phyloP scores from a whole-genome alignment of 2,329 filamentous ascomycete genomes.

The Paecilomyces formosus region DNA sequence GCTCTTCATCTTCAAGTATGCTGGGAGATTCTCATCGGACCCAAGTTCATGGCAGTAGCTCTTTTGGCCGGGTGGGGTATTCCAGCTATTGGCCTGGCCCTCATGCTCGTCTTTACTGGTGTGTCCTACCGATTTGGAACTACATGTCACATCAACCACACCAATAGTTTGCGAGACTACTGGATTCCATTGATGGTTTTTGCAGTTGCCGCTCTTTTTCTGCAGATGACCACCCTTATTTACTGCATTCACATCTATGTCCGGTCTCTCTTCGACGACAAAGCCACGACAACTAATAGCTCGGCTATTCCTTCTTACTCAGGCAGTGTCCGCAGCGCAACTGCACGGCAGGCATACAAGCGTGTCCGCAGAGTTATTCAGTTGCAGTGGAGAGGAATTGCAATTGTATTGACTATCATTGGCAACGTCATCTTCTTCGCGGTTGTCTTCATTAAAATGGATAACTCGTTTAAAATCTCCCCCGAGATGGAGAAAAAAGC shows the following conservation, averaged over 20 bases:
- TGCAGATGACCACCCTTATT: slow-evolving; percentile 75
- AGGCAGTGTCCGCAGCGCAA: slow-evolving; percentile 69
- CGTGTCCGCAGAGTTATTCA: slow-evolving; percentile 78
- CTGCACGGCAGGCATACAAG: slow-evolving; percentile 79
- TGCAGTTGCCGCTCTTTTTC: slow-evolving; percentile 64
- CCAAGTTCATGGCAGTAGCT: slow-evolving; percentile 80
- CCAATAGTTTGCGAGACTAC: slow-evolving; percentile 72
- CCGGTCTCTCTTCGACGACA: slow-evolving; percentile 68
- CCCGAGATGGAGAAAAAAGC: slow-evolving; percentile 51
- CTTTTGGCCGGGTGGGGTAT: slow-evolving; percentile 78
- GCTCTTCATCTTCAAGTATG: slow-evolving; percentile 96
- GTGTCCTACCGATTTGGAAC: slow-evolving; percentile 90
- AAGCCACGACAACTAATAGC: slow-evolving; percentile 59
- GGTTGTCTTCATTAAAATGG: slow-evolving; percentile 80
- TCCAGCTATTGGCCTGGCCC: slow-evolving; percentile 64
- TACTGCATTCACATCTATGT: slow-evolving; percentile 97
- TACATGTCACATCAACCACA: slow-evolving; percentile 91
- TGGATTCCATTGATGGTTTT: slow-evolving; percentile 86
- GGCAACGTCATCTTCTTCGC: slow-evolving; percentile 91
- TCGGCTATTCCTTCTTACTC: slow-evolving; percentile 69
- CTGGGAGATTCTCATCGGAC: slow-evolving; percentile 87
- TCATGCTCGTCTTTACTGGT: slow-evolving; percentile 77
- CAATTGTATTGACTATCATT: slow-evolving; percentile 82
- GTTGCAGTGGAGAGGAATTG: slow-evolving; percentile 90
- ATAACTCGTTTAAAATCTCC: slow-evolving; percentile 58